Evolutionary conservation across 495 filamentous ascomycete species (phyloP), one percentile per base, ranked within the genome.

Genomic region (Polyplosphaeria fusca): DNA sequence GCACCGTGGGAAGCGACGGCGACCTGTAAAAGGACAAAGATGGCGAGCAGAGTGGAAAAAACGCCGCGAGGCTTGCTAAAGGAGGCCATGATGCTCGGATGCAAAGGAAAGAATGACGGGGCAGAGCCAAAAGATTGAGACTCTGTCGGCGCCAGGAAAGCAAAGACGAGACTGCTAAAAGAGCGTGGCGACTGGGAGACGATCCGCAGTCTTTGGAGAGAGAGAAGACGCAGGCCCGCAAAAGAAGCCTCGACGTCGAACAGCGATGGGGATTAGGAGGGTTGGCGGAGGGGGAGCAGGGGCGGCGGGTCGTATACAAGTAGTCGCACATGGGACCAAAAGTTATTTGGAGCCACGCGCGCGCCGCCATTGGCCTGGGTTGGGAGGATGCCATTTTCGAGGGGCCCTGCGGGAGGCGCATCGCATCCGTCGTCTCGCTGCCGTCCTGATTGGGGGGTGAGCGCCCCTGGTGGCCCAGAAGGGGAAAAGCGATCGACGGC

Each of bases 101-200:
- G 19, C 7, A 7, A 39, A 14, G 3, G 19, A 48, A 20, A 3
- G 32, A 23, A 27, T 41, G 46, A 50, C 19, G 38, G 30, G 46
- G n/a, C 35, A 19, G 43, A 24, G 55, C 23, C 47, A 20, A 59
- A 47, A 13, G n/a, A 41, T 22, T 40, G 16, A 35, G 37, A 38
- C 30, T 35, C 14, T 35, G 30, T n/a, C n/a, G n/a, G n/a, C 30
- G 45, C 2, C 5, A 39, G 14, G 38, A 38, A 25, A 46, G 20
- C 28, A 23, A 55, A 16, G 13, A 43, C 19, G 35, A 37, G 3
- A 58, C 38, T 52, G 51, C 40, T n/a, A 42, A 60, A 60, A 60
- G 56, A 60, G 56, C 35, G 56, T 40, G 42, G 48, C 48, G 56
- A 60, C 56, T 26, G 47, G 23, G 56, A 43, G 53, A 22, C 19